Percentiles rank a stretch among this genome's conserved stretches.
These are phyloP conservation scores for Stachybotrys elegans DNA, from an alignment of 2,329 filamentous ascomycete species.

Conservation along the genomic window DNA sequence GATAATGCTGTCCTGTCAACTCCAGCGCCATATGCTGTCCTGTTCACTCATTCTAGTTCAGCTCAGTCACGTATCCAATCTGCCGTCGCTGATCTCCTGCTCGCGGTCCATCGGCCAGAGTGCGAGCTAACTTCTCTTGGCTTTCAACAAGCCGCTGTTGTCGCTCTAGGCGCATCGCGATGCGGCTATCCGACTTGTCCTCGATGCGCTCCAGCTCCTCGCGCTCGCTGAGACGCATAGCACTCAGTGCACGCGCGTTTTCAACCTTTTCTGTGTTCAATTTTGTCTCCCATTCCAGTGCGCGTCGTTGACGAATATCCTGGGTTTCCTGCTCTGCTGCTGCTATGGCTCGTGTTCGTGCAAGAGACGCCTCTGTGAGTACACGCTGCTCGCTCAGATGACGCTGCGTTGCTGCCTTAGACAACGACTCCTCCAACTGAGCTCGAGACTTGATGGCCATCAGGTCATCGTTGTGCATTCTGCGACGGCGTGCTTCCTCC, in stretches of 20 bases:
- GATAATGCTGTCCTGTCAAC: too few relatives aligned
- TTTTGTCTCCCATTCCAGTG: constrained; percentile 44
- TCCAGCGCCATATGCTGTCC: too few relatives aligned
- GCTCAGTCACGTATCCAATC: constrained; percentile 53
- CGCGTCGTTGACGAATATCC: constrained; percentile 34
- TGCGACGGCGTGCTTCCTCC: constrained; percentile 44
- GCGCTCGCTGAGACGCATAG: constrained; percentile 43
- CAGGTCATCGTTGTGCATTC: constrained; percentile 41
- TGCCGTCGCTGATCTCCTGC: constrained; percentile 33
- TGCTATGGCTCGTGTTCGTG: constrained; percentile 38
- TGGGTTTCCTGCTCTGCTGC: constrained; percentile 43
- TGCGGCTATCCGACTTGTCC: constrained; percentile 36
- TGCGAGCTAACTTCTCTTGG: constrained; percentile 33
- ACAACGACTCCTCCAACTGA: constrained; percentile 39
- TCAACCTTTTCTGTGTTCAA: constrained; percentile 40
- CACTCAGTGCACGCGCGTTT: constrained; percentile 44
- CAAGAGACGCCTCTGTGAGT: constrained; percentile 39
- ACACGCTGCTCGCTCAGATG: constrained; percentile 41
- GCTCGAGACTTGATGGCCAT: constrained; percentile 37
- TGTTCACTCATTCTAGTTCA: too few relatives aligned
- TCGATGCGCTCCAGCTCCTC: constrained; percentile 47
- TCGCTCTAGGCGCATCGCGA: constrained; percentile 40
- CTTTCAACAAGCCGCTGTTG: constrained; percentile 49
- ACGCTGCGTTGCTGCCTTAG: constrained; percentile 23
- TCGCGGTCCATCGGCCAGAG: constrained; percentile 35